Evolutionary conservation across 1,284 basidiomycete species (phyloP), one percentile per base, ranked within the genome.

Genomic region (Cutaneotrichosporon cavernicola): DNA sequence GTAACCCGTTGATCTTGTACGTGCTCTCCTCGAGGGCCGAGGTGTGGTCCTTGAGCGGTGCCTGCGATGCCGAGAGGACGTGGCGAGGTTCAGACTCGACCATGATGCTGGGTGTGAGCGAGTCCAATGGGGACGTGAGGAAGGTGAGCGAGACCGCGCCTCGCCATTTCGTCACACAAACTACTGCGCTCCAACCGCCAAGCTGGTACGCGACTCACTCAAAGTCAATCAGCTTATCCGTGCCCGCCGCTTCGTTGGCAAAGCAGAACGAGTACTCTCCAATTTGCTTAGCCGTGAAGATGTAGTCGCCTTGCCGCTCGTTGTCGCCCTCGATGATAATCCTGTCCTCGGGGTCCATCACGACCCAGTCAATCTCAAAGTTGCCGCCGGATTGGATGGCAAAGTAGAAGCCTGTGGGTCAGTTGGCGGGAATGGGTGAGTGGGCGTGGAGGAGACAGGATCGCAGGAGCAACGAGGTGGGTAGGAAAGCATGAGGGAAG

Each of bases 241-340:
- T 89, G 70, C 94, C 85, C 5, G 90, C 91, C 10, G 89, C 91
- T 87, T 96, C 92, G 81, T 99, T 99, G 77, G 94, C 90, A 78
- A 99, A 97, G 83, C 97, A 99, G 83, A 99, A 99, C 3, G 92
- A 84, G 81, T 98, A 98, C 85, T 99, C 97, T 73, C 96, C 96
- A 63, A 90, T 46, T 47, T 47, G 86, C 81, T 97, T 95, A 14
- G 92, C 96, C 5, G 97, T 99, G 70, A 99, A 88, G 67, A 99
- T 92, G 76, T 90, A 97, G 85, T 99, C 97, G 50, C 96, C 93
- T 75, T 98, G 94, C 40, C 92, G 88, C 76, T 98, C 95, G 51
- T 89, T 87, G 70, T 86, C 80, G 61, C 93, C 97, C 61, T 93
- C 89, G 52, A 98, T 86, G 46, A 99, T 80, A 55, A 95, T 83